Evolutionary conservation across 108 stramenopile species (phyloP), one percentile per base, ranked within the genome.

Genomic region (Ochromonas danica): DNA sequence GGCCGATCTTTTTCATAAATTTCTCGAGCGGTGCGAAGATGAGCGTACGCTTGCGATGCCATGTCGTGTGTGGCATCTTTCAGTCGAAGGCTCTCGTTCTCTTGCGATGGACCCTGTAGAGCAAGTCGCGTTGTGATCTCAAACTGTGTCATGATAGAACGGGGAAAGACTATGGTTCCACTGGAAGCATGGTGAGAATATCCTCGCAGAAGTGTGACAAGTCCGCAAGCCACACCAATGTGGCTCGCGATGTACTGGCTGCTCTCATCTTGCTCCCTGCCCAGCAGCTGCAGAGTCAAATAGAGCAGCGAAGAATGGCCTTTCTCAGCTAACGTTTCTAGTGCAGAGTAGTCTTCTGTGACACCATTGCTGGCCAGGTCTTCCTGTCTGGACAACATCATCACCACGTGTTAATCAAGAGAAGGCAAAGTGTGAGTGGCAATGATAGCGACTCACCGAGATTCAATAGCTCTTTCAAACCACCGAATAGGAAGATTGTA

Each of bases 61-160:
- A 67, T 67, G 31, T 67, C 63, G 25, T 67, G 63, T 35, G 25
- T 67, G 14, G 35, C 63, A 67, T 67, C 63, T 67, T 67, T 28
- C 63, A 67, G 10, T 31, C 10, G 30, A 10, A 10, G 3, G 6
- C 17, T 6, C 31, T 67, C 63, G 3, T 67, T 6, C 25, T 67
- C 63, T 14, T 33, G 3, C 33, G 17, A 6, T 6, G 27, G 27
- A 10, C 35, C 63, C 30, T 67, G 3, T 25, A 67, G 10, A 67
- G 31, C 31, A 35, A 36, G 3, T 67, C 31, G 14, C 35, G 3
- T 6, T 67, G 3, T 28, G 3, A 67, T 3, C 25, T 33, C 33
- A 67, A 31, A 33, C 31, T 67, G 3, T 36, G 3, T 33, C 17
- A 67, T 33, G 33, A 67, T 36, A 14, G 3, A 3, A 6, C 10